phyloP scores from a whole-genome alignment of 2,329 filamentous ascomycete species.

The Ilyonectria sp. region DNA sequence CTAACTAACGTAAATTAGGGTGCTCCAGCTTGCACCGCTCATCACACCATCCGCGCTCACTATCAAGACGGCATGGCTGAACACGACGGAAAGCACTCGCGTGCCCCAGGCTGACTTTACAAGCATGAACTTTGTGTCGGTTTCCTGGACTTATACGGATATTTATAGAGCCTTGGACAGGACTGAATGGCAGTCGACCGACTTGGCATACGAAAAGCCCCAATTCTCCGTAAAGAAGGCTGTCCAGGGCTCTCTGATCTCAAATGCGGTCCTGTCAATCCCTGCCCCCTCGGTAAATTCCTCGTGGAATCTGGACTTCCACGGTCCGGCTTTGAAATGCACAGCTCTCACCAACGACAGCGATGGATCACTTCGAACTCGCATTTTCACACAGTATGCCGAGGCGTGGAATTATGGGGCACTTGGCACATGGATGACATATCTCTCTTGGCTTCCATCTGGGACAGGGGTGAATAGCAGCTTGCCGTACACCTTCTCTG shows the following conservation, averaged over 20 bases:
- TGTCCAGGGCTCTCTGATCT: conserved; percentile 5
- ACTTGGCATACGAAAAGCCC: background rate
- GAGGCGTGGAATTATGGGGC: background rate
- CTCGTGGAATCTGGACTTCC: conserved; percentile 3
- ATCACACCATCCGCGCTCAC: conserved; percentile 11
- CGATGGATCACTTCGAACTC: background rate
- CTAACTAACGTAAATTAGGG: background rate
- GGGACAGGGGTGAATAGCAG: conserved; percentile 2
- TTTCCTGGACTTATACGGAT: background rate
- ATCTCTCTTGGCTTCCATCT: conserved; percentile 5
- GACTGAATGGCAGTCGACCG: conserved; percentile 6
- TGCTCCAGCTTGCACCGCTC: conserved; percentile 5
- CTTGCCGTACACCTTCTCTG: background rate
- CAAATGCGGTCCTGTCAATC: conserved; percentile 1
- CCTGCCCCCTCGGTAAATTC: background rate
- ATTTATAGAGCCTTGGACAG: background rate
- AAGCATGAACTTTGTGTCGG: conserved; percentile 13
- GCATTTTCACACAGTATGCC: conserved; percentile 2
- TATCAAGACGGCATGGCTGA: conserved; percentile 1
- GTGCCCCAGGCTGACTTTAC: conserved; percentile 9
- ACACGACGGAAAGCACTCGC: background rate
- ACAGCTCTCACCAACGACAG: background rate
- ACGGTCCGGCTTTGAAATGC: background rate
- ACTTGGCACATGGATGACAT: background rate
- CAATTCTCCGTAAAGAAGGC: conserved; percentile 5